Evolutionary conservation across 495 filamentous ascomycete genomes (phyloP), one percentile per base, ranked within the genome.

Genomic region (Hyphodiscus hymeniophilus): DNA sequence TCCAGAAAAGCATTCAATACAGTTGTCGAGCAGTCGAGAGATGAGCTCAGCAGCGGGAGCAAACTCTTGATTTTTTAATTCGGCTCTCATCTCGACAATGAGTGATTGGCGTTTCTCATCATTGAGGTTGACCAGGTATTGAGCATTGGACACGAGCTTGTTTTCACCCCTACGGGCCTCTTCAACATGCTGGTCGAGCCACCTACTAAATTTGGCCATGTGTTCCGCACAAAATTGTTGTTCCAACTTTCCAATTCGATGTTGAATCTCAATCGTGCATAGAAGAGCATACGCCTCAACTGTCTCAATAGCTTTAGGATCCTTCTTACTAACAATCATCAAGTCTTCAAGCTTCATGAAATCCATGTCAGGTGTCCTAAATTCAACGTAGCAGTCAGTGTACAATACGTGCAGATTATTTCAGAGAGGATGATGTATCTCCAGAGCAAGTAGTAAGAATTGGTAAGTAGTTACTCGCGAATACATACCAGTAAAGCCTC

Each of bases 1-100:
- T 18, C 30, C 24, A 20, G 60, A 48, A 16, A 59, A 41, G 7
- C 12, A 36, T 20, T 11, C n/a, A n/a, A n/a, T n/a, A 23, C 30
- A 50, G 28, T 43, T 17, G 15, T 50, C 50, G 21, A 30, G n/a
- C 5, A 36, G 23, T 18, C 48, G 18, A 12, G 4, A 13, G 26
- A 52, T 16, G 10, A 39, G 32, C 11, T 40, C 42, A 2, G 42
- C 42, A 15, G 52, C 46, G 7, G 38, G 45, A 24, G 30, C 30
- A 33, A 33, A 8, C n/a, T 7, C 8, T 33, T 7, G 7, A 8
- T 33, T n/a, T n/a, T 8, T 7, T n/a, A 7, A 7, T n/a, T 7
- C n/a, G 7, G 8, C 30, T 33, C 8, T 33, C n/a, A 33, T 8
- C 7, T 33, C n/a, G 7, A 8, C 30, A 33, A 33, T 33, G 8